Percentiles rank a stretch among this genome's conserved stretches.
These are phyloP conservation scores for Blastobotrys americana DNA, from an alignment of 805 yeast species.

Conservation along the genomic window DNA sequence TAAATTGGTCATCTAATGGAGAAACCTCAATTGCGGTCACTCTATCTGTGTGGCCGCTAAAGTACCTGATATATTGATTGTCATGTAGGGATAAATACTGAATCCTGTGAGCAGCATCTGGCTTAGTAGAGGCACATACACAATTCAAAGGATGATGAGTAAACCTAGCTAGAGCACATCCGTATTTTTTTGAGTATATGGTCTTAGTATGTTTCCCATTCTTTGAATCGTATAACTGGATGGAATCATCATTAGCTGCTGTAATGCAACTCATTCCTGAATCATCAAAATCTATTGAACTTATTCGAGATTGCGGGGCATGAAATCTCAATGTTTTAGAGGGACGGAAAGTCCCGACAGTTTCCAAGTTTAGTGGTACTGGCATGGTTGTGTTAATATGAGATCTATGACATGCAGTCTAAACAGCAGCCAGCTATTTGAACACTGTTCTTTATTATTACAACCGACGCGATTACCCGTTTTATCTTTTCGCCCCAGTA, in stretches of 20 bases:
- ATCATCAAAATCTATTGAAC: slow-evolving; percentile 63
- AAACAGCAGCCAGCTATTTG: too few species aligned
- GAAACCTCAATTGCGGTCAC: slow-evolving; percentile 68
- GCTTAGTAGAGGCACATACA: slow-evolving; percentile 76
- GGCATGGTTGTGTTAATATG: too few species aligned
- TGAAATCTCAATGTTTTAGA: slow-evolving; percentile 43
- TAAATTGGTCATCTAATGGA: slow-evolving; percentile 57
- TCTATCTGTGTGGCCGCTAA: slow-evolving; percentile 74
- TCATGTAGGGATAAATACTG: slow-evolving; percentile 71
- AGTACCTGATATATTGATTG: slow-evolving; percentile 75
- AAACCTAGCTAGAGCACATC: slow-evolving; percentile 79
- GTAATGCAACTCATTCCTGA: slow-evolving; percentile 71
- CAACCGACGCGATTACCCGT: too few species aligned
- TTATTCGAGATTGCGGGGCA: slow-evolving; percentile 31
- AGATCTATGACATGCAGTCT: too few species aligned
- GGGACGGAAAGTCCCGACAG: slow-evolving; percentile 29
- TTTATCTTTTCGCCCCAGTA: too few species aligned
- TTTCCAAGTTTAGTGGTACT: slow-evolving; percentile 8
- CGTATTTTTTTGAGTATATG: slow-evolving; percentile 81
- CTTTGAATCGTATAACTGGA: slow-evolving; percentile 75
- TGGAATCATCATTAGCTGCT: slow-evolving; percentile 77
- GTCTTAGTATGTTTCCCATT: slow-evolving; percentile 55
- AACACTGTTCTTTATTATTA: too few species aligned
- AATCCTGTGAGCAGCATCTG: slow-evolving; percentile 44
- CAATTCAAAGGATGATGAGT: slow-evolving; percentile 68